Conservation (phyloP, 345 rosid species). For the Populus davidiana region DNA sequence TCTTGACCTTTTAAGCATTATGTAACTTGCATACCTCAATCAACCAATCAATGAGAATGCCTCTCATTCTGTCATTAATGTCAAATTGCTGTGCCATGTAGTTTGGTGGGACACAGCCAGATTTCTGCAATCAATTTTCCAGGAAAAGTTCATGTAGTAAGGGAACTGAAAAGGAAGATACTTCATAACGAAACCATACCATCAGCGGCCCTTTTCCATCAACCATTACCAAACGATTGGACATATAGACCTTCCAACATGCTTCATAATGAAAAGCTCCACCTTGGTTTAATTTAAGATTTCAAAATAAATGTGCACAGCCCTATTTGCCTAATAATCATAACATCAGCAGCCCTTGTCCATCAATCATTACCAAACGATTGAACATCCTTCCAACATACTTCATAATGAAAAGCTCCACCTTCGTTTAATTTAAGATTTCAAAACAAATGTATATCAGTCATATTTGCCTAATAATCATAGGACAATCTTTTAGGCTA, state of each 20-base stretch:
- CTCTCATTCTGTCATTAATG: conserved; percentile 90
- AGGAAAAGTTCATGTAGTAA: background rate
- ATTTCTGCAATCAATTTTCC: conserved; percentile 41
- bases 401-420: background rate
- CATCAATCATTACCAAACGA: no score
- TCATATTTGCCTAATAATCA: background rate
- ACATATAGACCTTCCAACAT: background rate
- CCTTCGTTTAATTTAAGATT: background rate
- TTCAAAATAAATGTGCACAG: background rate
- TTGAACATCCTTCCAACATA: no score
- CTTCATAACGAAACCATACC: background rate
- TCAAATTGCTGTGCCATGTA: conserved; percentile 78
- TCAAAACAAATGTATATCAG: background rate
- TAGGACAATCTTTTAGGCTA: no score
- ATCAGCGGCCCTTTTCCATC: background rate
- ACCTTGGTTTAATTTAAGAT: background rate
- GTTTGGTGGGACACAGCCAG: conserved; percentile 47
- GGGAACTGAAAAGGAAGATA: background rate
- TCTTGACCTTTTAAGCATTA: background rate
- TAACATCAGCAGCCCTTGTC: no score
- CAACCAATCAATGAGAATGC: conserved; percentile 86
- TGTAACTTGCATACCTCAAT: conserved; percentile 56
- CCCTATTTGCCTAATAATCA: background rate
- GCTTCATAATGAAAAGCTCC: no score
- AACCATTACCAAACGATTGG: background rate